Evolutionary conservation across 1,284 basidiomycete species (phyloP).

Genomic region (Heterobasidion occidentale): DNA sequence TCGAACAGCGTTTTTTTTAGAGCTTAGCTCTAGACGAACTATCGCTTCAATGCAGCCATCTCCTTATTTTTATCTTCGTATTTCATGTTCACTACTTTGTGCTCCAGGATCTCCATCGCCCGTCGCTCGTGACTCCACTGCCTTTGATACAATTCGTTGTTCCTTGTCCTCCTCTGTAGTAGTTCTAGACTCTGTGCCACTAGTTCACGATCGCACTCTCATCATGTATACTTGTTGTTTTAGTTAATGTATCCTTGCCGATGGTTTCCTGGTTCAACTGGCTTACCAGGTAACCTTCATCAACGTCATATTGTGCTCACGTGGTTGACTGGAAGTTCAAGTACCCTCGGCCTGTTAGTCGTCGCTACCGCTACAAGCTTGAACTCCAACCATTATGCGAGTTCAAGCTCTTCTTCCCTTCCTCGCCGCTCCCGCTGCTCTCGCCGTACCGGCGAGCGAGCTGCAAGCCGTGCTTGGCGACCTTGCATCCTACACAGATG

Average conservation of each 20-base stretch:
- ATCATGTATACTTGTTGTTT: background rate
- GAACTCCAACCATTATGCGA: background rate
- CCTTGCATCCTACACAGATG: slow-evolving; percentile 10
- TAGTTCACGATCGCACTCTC: too few relatives aligned
- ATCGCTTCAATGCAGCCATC: background rate
- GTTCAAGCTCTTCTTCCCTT: slow-evolving; percentile 12
- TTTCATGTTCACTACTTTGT: slow-evolving; percentile 7
- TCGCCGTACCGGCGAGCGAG: slow-evolving; percentile 20
- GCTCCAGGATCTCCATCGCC: background rate
- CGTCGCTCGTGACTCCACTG: background rate
- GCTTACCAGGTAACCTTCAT: too few relatives aligned
- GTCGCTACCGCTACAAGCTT: background rate
- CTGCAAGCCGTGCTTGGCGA: slow-evolving; percentile 27
- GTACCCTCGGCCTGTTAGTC: background rate
- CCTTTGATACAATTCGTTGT: background rate
- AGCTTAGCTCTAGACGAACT: background rate
- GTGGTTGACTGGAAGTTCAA: background rate
- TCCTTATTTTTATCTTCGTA: slow-evolving; percentile 2
- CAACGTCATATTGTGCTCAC: too few relatives aligned
- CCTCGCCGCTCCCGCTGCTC: slow-evolving; percentile 12
- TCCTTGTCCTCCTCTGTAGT: background rate
- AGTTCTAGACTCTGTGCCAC: background rate
- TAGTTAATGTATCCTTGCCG: background rate
- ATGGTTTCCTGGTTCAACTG: background rate
- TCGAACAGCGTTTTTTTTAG: background rate